phyloP scores from a whole-genome alignment of 108 stramenopile species.

The Cyclotella baltica region DNA sequence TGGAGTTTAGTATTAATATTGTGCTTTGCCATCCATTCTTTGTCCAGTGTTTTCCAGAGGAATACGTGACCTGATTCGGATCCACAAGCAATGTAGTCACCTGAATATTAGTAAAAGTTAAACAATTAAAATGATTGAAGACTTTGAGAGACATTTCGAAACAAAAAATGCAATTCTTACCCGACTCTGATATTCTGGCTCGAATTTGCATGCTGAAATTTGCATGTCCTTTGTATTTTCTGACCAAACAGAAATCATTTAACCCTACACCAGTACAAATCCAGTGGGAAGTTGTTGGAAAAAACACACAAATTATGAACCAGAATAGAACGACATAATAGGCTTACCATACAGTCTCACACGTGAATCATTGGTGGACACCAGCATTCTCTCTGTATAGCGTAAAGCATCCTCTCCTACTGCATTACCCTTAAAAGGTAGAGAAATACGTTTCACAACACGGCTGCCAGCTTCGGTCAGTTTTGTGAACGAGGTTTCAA shows the following conservation, averaged over 20 bases:
- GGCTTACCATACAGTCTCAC: conserved; percentile 60
- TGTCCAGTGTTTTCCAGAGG: conserved; percentile 56
- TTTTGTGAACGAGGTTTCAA: conserved; percentile 28
- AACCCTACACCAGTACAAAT: no score
- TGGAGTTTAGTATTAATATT: conserved; percentile 24
- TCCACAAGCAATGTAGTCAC: conserved; percentile 62
- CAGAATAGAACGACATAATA: no score
- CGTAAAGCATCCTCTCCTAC: conserved; percentile 21
- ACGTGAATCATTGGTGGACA: conserved; percentile 85
- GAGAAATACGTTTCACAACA: conserved; percentile 23
- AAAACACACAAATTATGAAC: no score
- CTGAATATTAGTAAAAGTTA: neutral
- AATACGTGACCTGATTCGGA: conserved; percentile 74
- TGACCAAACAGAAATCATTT: conserved; percentile 65
- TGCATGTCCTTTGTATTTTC: conserved; percentile 81
- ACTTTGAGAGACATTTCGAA: neutral
- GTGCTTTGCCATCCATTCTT: conserved; percentile 40
- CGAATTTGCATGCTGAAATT: conserved; percentile 81
- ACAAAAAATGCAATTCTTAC: conserved; percentile 23
- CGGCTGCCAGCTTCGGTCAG: conserved; percentile 38
- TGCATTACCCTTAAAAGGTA: conserved; percentile 15
- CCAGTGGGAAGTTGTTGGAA: no score
- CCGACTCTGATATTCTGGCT: conserved; percentile 71
- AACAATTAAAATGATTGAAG: neutral
- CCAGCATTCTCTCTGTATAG: conserved; percentile 66